Base-by-base conservation (phyloP, 345 rosid genomes). In the Sonneratia caseolaris region DNA sequence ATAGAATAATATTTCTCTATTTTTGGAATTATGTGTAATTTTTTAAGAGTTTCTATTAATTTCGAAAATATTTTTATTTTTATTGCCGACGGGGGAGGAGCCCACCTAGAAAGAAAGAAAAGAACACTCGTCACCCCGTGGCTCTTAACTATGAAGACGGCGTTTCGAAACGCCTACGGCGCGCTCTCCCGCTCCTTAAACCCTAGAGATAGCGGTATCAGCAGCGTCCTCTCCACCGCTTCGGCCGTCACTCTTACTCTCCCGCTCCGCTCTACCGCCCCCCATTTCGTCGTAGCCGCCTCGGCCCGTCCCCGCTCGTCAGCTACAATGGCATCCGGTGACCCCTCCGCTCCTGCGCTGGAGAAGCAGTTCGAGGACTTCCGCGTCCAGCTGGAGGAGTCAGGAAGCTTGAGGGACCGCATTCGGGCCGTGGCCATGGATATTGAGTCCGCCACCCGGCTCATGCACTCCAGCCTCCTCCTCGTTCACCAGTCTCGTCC, bases 401-500 rank as follows among this genome's bases (percentile, higher is more conserved):
- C 92, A 5, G 92, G 88, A 55, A 82, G 74, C 81, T 80, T 90
- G 77, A 80, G 96, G 6, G 94, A 92, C 75, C 85, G 84, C 73
- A 92, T 95, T 69, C 89, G 93, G 47, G 78, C 82, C 48, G 88
- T 89, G 19, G 97, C 84, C 16, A 67, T 71, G 77, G 93, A 92
- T 77, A 92, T 90, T 59, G 99, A 92, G 79, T 89, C 97, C 62
- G 77, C 83, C 18, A 76, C 87, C 18, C 83, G 97, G 72, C 79
- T 90, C 56, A 82, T 95, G 81, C 87, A 88, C 69, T 89, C 95
- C 76, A 76, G 81, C 61, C 86, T 95, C 43, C 97, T 95, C 53
- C 91, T 89, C 24, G 90, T 92, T 69, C 97, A 95, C 71, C 97
- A 92, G 73, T 89, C 96, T 43, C 90, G 87, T 49, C 91, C 99